These are phyloP conservation scores for Pyrenula massariospora DNA, from an alignment of 495 filamentous ascomycete genomes.

Conservation along the genomic window DNA sequence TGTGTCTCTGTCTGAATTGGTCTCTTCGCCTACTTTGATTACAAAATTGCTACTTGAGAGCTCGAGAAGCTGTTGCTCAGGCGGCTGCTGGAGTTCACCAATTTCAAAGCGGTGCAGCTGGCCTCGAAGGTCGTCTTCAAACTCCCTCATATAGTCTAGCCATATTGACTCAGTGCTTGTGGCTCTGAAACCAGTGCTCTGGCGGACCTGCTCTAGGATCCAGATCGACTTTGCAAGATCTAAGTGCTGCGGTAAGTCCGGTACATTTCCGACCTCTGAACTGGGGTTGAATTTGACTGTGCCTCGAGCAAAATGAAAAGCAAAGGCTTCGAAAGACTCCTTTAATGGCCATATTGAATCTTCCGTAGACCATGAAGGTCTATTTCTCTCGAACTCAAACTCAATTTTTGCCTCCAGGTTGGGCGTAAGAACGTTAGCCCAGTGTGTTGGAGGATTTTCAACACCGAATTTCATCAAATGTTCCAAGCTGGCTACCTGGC, in stretches of 20 bases:
- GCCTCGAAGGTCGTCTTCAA: slow-evolving; percentile 1
- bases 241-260: slow-evolving; percentile 8
- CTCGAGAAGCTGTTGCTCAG: background rate
- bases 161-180: slow-evolving; percentile 1
- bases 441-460: background rate
- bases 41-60: slow-evolving; percentile 1
- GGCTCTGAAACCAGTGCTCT: background rate
- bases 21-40: slow-evolving; percentile 3
- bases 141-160: background rate
- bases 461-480: slow-evolving; percentile 3
- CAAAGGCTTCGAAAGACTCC: slow-evolving; percentile 11
- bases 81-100: background rate
- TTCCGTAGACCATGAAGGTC: background rate
- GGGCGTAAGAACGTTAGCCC: background rate
- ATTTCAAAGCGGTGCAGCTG: slow-evolving; percentile 3
- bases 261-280: slow-evolving; percentile 1
- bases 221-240: slow-evolving; percentile 12
- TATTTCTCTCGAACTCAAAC: background rate
- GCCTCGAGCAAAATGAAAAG: slow-evolving; percentile 10
- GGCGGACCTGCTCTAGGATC: slow-evolving; percentile 3
- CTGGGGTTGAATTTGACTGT: slow-evolving; percentile 11
- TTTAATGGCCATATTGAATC: slow-evolving; percentile 2
- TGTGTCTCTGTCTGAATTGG: slow-evolving; percentile 5
- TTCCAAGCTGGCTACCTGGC: slow-evolving; percentile 6
- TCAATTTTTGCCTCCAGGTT: slow-evolving; percentile 3